Percentiles rank a stretch among this genome's conserved stretches.
phyloP scores from a whole-genome alignment of 148 eudicot species.

The Diospyros lotus region DNA sequence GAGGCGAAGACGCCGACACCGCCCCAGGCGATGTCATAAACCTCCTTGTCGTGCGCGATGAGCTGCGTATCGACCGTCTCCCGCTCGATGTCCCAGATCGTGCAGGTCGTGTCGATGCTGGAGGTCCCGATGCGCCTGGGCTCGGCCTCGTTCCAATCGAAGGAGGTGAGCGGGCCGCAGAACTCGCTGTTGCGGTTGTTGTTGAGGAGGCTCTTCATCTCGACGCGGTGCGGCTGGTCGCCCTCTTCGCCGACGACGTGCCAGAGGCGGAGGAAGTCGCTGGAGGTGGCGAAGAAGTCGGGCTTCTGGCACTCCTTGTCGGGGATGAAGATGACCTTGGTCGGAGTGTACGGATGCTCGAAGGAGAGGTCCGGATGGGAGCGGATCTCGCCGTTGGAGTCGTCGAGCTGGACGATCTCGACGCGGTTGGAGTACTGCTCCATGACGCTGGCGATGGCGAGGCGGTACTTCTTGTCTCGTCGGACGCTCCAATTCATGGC shows the following conservation, averaged over 20 bases:
- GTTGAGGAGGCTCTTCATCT: conserved; percentile 39
- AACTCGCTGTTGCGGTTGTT: conserved; percentile 55
- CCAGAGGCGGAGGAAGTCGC: conserved; percentile 60
- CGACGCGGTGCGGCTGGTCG: conserved; percentile 23
- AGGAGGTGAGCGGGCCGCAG: conserved; percentile 61
- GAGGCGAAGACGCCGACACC: conserved; percentile 71
- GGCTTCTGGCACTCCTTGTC: conserved; percentile 58
- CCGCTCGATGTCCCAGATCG: conserved; percentile 71
- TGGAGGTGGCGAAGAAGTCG: conserved; percentile 49
- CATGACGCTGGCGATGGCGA: conserved; percentile 71
- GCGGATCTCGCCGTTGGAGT: conserved; percentile 47
- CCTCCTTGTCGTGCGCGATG: conserved; percentile 84
- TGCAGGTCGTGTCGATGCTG: conserved; percentile 65
- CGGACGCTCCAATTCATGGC: conserved; percentile 96
- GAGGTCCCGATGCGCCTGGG: conserved; percentile 62
- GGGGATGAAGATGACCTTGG: conserved; percentile 52
- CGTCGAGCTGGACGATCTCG: conserved; percentile 76
- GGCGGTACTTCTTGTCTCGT: conserved; percentile 76
- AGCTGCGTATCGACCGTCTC: conserved; percentile 68
- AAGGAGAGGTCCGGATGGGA: conserved; percentile 41
- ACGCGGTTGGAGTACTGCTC: conserved; percentile 72
- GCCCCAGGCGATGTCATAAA: conserved; percentile 79
- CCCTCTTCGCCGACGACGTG: conserved; percentile 25
- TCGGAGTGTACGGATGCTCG: conserved; percentile 56
- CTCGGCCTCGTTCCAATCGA: conserved; percentile 77